These are phyloP conservation scores for Phytophthora constricta DNA, from an alignment of 352 stramenopile genomes.

Conservation along the genomic window DNA sequence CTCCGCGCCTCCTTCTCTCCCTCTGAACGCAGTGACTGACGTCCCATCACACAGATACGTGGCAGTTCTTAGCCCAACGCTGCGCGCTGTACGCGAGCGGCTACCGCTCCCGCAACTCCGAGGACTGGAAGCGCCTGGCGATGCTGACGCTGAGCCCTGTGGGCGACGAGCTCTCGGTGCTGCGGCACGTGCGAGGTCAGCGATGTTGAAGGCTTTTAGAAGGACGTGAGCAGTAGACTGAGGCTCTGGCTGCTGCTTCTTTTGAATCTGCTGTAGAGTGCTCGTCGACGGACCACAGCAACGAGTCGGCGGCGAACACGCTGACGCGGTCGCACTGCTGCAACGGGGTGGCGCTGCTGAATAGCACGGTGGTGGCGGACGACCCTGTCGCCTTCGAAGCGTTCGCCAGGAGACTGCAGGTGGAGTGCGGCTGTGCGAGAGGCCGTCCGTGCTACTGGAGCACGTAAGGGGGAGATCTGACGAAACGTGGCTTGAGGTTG, in stretches of 20 bases:
- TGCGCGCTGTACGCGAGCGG: slow-evolving; percentile 15
- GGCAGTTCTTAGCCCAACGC: slow-evolving; percentile 30
- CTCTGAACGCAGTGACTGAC: too few relatives aligned
- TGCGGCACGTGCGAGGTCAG: slow-evolving; percentile 44
- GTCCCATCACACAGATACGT: slow-evolving; percentile 50
- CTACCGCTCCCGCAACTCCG: not conserved
- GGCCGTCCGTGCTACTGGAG: slow-evolving; percentile 81
- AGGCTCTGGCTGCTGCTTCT: too few relatives aligned
- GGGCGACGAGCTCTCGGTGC: slow-evolving; percentile 33
- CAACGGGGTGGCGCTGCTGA: slow-evolving; percentile 41
- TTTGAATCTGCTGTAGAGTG: slow-evolving; percentile 32
- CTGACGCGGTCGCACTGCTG: slow-evolving; percentile 51
- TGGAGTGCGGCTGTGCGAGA: slow-evolving; percentile 73
- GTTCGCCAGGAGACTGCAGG: slow-evolving; percentile 55
- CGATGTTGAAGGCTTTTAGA: too few relatives aligned
- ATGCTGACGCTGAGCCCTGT: slow-evolving; percentile 29
- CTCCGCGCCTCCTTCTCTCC: not conserved
- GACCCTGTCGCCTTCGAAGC: slow-evolving; percentile 45
- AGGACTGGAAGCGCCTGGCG: slow-evolving; percentile 44
- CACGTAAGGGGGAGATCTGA: too few relatives aligned
- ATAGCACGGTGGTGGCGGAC: slow-evolving; percentile 31
- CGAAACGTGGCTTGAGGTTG: too few relatives aligned
- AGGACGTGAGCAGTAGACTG: too few relatives aligned
- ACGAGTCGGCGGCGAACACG: slow-evolving; percentile 58
- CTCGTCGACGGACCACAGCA: slow-evolving; percentile 57